Percentiles rank a stretch among this genome's conserved stretches.
phyloP scores from a whole-genome alignment of 2,329 filamentous ascomycete genomes.

The Penicillium psychrosexuale region DNA sequence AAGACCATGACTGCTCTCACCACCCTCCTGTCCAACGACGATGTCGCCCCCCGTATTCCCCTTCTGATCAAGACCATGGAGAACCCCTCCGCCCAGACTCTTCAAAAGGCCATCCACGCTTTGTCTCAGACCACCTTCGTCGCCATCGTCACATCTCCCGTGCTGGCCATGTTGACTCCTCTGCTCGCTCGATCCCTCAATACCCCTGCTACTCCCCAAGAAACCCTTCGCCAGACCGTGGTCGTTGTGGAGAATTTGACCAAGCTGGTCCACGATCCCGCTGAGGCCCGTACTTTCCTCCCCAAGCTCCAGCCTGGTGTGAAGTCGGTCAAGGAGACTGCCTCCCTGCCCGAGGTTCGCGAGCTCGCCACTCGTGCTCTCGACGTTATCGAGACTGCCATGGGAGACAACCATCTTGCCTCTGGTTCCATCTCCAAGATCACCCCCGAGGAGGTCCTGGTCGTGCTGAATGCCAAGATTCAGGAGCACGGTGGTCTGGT shows the following conservation, averaged over 20 bases:
- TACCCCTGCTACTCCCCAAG: conserved; percentile 83
- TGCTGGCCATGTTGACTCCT: conserved; percentile 89
- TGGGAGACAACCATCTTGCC: conserved; percentile 64
- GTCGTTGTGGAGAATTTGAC: conserved; percentile 98
- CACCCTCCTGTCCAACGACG: conserved; percentile 89
- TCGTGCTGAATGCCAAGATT: conserved; percentile 71
- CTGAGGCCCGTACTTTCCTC: conserved; percentile 91
- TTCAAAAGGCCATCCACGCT: conserved; percentile 95
- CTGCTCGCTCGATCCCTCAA: conserved; percentile 92
- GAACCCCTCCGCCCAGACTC: conserved; percentile 79
- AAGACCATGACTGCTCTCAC: conserved; percentile 90
- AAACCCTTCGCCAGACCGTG: conserved; percentile 91
- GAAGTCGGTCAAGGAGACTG: conserved; percentile 79
- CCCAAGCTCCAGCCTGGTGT: conserved; percentile 94
- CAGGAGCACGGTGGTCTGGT: conserved; percentile 64
- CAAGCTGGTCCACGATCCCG: conserved; percentile 92
- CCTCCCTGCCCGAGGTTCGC: conserved; percentile 90
- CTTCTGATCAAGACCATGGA: conserved; percentile 94
- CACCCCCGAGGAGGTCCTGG: conserved; percentile 66
- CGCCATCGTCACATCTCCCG: conserved; percentile 89
- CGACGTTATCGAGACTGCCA: conserved; percentile 87
- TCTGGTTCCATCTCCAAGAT: conserved; percentile 60
- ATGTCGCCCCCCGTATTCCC: conserved; percentile 87
- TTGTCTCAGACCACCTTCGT: conserved; percentile 98
- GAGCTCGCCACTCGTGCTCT: conserved; percentile 81